Evolutionary conservation across 345 rosid genomes (phyloP).

Genomic region (Salix viminalis): DNA sequence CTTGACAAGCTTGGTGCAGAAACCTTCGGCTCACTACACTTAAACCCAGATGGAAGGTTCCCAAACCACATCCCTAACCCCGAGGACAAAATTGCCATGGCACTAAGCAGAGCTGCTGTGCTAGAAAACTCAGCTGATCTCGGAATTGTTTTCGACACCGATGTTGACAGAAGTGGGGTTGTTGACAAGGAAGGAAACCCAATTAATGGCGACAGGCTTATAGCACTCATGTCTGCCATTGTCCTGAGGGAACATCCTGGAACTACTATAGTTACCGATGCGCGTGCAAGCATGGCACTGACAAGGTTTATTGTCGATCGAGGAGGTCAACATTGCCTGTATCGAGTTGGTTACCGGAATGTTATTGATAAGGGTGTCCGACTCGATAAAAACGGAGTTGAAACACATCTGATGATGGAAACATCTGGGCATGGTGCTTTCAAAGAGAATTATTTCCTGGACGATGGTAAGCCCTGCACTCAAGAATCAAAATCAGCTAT

Average conservation of each 20-base stretch:
- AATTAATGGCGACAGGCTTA: conserved; percentile 83
- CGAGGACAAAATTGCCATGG: conserved; percentile 81
- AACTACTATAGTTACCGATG: conserved; percentile 75
- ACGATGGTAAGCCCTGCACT: conserved; percentile 50
- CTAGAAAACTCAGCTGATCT: conserved; percentile 68
- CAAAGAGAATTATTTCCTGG: conserved; percentile 83
- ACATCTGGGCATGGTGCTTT: conserved; percentile 96
- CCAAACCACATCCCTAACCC: conserved; percentile 96
- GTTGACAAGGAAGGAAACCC: conserved; percentile 78
- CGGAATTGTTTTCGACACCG: conserved; percentile 94
- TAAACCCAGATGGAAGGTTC: conserved; percentile 89
- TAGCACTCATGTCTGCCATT: conserved; percentile 82
- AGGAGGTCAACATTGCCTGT: conserved; percentile 88
- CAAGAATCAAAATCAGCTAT: no score
- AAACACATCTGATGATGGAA: conserved; percentile 94
- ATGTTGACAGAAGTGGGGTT: conserved; percentile 88
- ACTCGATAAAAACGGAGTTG: conserved; percentile 66
- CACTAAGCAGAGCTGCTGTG: conserved; percentile 73
- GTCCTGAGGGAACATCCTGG: conserved; percentile 80
- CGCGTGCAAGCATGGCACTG: conserved; percentile 80
- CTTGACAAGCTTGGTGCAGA: conserved; percentile 88
- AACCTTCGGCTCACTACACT: conserved; percentile 78
- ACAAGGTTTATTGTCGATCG: conserved; percentile 57
- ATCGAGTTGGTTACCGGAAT: conserved; percentile 85
- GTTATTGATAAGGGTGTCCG: conserved; percentile 88